Evolutionary conservation across 176 grass and related monocot species (phyloP), one percentile per base, ranked within the genome.

Genomic region (Eragrostis curvula): DNA sequence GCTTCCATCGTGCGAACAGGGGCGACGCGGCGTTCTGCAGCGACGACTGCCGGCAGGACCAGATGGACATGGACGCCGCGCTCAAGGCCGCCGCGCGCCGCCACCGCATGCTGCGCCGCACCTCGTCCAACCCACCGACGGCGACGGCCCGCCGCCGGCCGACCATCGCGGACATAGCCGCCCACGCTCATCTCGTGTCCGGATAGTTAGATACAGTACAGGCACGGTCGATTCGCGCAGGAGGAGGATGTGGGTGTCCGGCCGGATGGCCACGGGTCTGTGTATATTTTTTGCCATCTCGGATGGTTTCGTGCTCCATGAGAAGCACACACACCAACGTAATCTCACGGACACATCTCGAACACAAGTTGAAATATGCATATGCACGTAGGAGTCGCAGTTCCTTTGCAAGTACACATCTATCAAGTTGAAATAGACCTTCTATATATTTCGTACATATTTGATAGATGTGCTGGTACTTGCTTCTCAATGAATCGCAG

Each of bases 61-160:
- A 89, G 81, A 87, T 91, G 83, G 87, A 71, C 72, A 94, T 94
- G 89, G 91, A 94, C 66, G 82, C 87, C 45, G 81, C 88, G 10
- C 88, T 94, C 71, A 73, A 73, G 2, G 85, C 74, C 78, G 85
- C 74, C 40, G 65, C 27, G 60, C 85, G 85, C 28, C 61, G 71
- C 50, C 86, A 88, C 8, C 71, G 81, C 70, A 17, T 8, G 39
- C 68, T 70, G 23, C 49, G 1, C 1, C 39, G 45, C 76, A 42
- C 3, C 29, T 32, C 77, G 50, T 66, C 53, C 39, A 24, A 70
- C 5, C 49, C n/a, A n/a, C n/a, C n/a, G n/a, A n/a, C 68, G 8
- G 11, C 81, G 56, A 20, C n/a, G n/a, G n/a, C n/a, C n/a, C n/a
- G 49, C 17, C 84, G 63, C 44, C 65, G 44, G 25, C 83, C 83